Evolutionary conservation across 495 filamentous ascomycete species (phyloP).

Genomic region (Hypoxylon fuscum): DNA sequence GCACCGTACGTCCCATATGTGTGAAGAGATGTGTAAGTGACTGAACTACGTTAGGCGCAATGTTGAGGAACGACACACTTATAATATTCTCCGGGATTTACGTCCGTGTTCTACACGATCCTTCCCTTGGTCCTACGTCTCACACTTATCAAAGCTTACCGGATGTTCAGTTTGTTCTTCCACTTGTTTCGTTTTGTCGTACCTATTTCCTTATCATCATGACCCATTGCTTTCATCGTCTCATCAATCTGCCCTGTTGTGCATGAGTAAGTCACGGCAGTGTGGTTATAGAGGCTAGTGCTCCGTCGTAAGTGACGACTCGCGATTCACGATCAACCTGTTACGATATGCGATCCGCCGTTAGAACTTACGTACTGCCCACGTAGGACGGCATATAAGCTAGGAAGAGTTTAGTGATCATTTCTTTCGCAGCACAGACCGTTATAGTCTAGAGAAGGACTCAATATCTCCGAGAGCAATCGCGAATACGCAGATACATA

Average conservation of each 20-base stretch:
- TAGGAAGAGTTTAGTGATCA: neutral
- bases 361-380: neutral
- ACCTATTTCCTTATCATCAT: too few species aligned
- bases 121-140: neutral
- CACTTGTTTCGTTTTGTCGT: too few species aligned
- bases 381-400: neutral
- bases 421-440: neutral
- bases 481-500: too few species aligned
- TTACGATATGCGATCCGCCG: neutral
- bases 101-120: neutral
- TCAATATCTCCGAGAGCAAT: too few species aligned
- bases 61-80: too few species aligned
- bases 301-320: neutral
- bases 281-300: too few species aligned
- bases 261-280: neutral
- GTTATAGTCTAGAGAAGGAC: too few species aligned
- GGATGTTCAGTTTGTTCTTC: slow-evolving; percentile 2
- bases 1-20: slow-evolving; percentile 7
- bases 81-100: slow-evolving; percentile 10
- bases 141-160: slow-evolving; percentile 1
- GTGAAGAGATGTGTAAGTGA: too few species aligned
- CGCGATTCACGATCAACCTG: neutral
- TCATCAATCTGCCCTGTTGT: neutral
- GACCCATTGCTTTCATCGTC: slow-evolving; percentile 5
- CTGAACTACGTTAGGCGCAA: too few species aligned